Evolutionary conservation across 805 yeast species (phyloP).

Genomic region (Scheffersomyces amazonensis): DNA sequence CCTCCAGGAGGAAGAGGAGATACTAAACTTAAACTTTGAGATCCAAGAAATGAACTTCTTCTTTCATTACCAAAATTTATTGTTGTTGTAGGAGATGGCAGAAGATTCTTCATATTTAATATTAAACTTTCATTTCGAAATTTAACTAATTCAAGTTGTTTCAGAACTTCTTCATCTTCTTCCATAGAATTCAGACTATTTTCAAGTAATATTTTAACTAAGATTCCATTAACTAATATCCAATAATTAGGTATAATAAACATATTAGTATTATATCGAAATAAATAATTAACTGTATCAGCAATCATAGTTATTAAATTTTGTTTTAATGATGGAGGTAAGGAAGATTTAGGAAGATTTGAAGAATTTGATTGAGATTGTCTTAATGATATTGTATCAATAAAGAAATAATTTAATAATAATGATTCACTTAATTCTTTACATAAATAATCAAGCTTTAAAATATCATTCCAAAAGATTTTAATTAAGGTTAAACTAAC

Average conservation of each 20-base stretch:
- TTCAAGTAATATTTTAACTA: slow-evolving; percentile 36
- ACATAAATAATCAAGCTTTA: slow-evolving; percentile 53
- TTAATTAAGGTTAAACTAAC: slow-evolving; percentile 48
- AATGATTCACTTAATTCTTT: slow-evolving; percentile 65
- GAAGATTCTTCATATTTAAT: slow-evolving; percentile 38
- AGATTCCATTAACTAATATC: slow-evolving; percentile 48
- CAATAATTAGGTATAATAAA: slow-evolving; percentile 66
- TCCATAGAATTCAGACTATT: slow-evolving; percentile 18
- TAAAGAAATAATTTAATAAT: slow-evolving; percentile 43
- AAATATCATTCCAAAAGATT: slow-evolving; percentile 70
- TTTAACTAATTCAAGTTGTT: slow-evolving; percentile 57
- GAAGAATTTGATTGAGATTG: background rate
- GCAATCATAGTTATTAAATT: slow-evolving; percentile 28
- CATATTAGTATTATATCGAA: slow-evolving; percentile 51
- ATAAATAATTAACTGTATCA: slow-evolving; percentile 35
- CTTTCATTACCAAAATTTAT: background rate
- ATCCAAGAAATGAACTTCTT: background rate
- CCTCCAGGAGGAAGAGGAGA: background rate
- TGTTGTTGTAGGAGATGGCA: background rate
- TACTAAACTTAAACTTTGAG: background rate
- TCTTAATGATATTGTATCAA: slow-evolving; percentile 23
- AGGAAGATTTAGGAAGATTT: background rate
- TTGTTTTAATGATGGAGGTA: slow-evolving; percentile 16
- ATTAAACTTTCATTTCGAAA: slow-evolving; percentile 71
- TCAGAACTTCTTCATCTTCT: slow-evolving; percentile 27